Base-by-base conservation (phyloP, 2,329 filamentous ascomycete species). In the Penicillium psychrosexuale region DNA sequence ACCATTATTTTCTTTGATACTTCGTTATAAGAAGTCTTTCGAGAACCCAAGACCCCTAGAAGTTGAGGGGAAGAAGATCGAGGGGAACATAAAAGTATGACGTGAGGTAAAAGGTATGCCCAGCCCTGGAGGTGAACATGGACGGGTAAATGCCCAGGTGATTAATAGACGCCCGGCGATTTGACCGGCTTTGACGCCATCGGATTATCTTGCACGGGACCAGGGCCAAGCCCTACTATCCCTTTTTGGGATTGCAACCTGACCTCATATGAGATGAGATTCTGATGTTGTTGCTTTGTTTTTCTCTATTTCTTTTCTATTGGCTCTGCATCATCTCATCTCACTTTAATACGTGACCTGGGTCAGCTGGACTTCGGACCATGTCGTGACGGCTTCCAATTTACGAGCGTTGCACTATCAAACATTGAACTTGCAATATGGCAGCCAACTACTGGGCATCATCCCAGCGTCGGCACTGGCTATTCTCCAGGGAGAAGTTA, bases 371-470 rank as follows among this genome's bases (percentile, higher is more conserved):
- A 53, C 50, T 37, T 40, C 50, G 50, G 50, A 51, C 43, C 49
- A 51, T 54, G 52, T 54, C 52, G 22, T 54, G 52, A 53, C 50
- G 15, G 33, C 30, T 50, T 28, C 38, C 40, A 13, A 19, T 24
- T 42, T 49, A 47, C 9, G 47, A 44, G 55, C 43, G 30, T 51
- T 34, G 39, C 44, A 44, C 42, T 22, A 51, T 42, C 48, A 37
- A 46, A 34, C 13, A 34, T 34, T 34, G 31, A 34, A 42, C 28
- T 27, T 47, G 43, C 45, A 49, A 28, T 30, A 97, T 97, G 93
- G 90, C 93, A 33, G 90, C 92, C 70, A 97, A 93, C 75, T 99
- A 93, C 78, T 99, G 92, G 92, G 88, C 91, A 61, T 97, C 94
- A 52, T 94, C 91, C 27, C 94, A 99, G 76, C 84, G 88, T 64